Evolutionary conservation across 2,329 filamentous ascomycete species (phyloP), one percentile per base, ranked within the genome.

Genomic region (Mollisia scopiformis): DNA sequence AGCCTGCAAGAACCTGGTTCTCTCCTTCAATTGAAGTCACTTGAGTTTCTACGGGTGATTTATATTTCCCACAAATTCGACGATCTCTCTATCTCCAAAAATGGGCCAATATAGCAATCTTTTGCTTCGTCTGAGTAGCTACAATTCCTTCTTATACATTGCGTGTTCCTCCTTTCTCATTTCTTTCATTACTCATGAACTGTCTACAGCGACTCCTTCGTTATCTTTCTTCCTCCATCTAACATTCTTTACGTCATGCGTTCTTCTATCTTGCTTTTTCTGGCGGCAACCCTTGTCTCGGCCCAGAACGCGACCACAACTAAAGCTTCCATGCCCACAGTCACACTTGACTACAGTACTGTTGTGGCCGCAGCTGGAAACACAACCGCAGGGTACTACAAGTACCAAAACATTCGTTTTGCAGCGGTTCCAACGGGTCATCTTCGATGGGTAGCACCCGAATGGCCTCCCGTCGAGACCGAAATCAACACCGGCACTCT

Each of bases 391-490:
- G 62, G 62, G 3, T 62, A 64, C 35, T 64, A 62, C 27, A 55
- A 65, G 46, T 74, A 73, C 43, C 73, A 75, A 58, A 76, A 75
- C 52, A 75, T 76, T 46, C 68, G 75, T 11, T 76, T 72, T 55
- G 74, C 73, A 2, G 69, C 73, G 2, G 68, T 73, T 6, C 73
- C 75, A 2, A 72, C 70, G 2, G 74, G 74, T 1, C 62, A 72
- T 35, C 65, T 75, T 16, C 71, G 74, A 13, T 76, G 69, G 30
- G 72, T 72, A 10, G 69, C 72, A 50, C 74, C 74, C 10, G 33
- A 74, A 61, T 74, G 72, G 72, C 71, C 72, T n/a, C 65, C 70
- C 5, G 65, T 69, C 27, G 74, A 77, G 61, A 72, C 68, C 1
- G 62, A 57, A 7, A 49, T 75, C 58, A 77, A 76, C 61, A 66